Evolutionary conservation across 2,329 filamentous ascomycete species (phyloP).

Genomic region (Tolypocladium ophioglossoides): DNA sequence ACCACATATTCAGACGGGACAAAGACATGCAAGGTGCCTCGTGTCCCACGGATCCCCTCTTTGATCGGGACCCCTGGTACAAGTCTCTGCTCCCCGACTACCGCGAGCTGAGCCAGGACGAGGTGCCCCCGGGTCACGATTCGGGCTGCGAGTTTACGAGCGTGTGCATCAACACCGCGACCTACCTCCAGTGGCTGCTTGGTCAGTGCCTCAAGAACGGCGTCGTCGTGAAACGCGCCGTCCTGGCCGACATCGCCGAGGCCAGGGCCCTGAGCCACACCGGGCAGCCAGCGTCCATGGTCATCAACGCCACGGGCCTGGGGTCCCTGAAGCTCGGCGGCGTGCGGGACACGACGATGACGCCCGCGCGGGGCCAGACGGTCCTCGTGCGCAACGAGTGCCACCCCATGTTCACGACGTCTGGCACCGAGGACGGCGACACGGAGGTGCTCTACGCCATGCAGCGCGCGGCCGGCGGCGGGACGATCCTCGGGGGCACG

Average conservation of each 20-base stretch:
- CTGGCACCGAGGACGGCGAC: conserved; percentile 61
- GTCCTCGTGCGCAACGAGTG: conserved; percentile 75
- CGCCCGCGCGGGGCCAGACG: conserved; percentile 72
- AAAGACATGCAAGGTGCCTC: conserved; percentile 42
- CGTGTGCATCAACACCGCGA: conserved; percentile 80
- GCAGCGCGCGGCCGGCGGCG: conserved; percentile 69
- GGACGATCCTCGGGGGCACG: conserved; percentile 78
- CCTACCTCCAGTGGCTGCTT: conserved; percentile 80
- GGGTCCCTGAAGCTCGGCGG: conserved; percentile 67
- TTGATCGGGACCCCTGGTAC: conserved; percentile 62
- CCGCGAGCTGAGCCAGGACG: conserved; percentile 43
- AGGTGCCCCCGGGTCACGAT: conserved; percentile 55
- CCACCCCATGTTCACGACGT: conserved; percentile 56
- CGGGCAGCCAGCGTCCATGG: conserved; percentile 49
- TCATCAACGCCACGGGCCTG: conserved; percentile 81
- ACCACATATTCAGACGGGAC: conserved; percentile 40
- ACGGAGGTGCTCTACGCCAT: conserved; percentile 74
- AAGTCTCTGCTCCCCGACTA: conserved; percentile 62
- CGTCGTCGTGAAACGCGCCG: conserved; percentile 53
- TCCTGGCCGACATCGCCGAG: conserved; percentile 61
- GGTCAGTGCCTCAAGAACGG: conserved; percentile 69
- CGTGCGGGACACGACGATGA: conserved; percentile 63
- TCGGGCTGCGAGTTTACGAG: conserved; percentile 70
- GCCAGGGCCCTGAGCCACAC: conserved; percentile 43
- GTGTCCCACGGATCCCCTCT: conserved; percentile 49